Evolutionary conservation across 139 green algal genomes (phyloP), one percentile per base, ranked within the genome.

Genomic region (Chlamydomonas sp.): DNA sequence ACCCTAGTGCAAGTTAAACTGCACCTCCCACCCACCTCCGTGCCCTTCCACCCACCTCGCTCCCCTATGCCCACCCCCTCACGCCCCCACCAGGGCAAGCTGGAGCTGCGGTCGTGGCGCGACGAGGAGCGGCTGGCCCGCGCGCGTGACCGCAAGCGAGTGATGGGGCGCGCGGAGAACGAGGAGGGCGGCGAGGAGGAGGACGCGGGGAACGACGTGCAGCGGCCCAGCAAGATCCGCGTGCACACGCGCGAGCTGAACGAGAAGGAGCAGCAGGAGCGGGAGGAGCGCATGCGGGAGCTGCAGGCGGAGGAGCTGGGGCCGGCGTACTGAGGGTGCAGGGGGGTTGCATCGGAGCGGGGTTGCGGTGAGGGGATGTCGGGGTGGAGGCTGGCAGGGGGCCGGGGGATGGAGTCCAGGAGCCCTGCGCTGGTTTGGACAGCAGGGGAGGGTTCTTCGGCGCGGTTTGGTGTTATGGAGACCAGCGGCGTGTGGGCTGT

Each of bases 101-200:
- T 87, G 83, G 83, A 87, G 83, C 73, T 88, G 63, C 84, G 84
- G 64, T 69, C 63, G 75, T 83, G 75, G 84, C 84, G 84, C 64
- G 75, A 83, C 76, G 84, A 88, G 75, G 84, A 88, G 84, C 83
- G 83, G 76, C 64, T 83, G 49, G 84, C 84, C 5, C 75, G 84
- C 7, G 84, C 79, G 20, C 75, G 84, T 75, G 72, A 75, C 83
- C 73, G 83, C 84, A 87, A 87, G 83, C 83, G 83, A 12, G 81
- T 79, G 14, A 86, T 86, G 83, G 83, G 83, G 31, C 73, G 72
- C 2, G 73, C 62, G 3, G 73, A 64, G 69, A 77, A 64, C 64
- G 83, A 88, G 73, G 84, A 83, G 64, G 69, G 69, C 14, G 63
- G 8, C 7, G 75, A 88, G 63, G 84, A 88, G 75, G 84, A 88